phyloP scores from a whole-genome alignment of 2,329 filamentous ascomycete genomes.

The Penicillium griseofulvum region DNA sequence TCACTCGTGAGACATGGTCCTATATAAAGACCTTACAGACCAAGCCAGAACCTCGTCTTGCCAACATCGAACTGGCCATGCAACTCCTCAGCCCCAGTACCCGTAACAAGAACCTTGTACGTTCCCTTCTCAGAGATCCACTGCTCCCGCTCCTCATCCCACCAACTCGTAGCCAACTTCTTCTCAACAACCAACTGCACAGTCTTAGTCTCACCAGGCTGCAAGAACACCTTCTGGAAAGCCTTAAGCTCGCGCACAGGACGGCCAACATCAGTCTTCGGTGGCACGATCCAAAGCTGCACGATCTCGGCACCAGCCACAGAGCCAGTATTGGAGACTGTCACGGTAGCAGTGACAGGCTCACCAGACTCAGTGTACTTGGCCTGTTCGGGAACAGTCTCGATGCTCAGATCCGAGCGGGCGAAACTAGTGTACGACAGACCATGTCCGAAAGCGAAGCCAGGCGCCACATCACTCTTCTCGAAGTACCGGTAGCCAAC shows the following conservation, averaged over 20 bases:
- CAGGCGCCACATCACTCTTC: slow-evolving; percentile 60
- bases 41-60: slow-evolving; percentile 67
- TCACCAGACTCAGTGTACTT: slow-evolving; percentile 46
- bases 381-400: slow-evolving; percentile 23
- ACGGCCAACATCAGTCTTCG: slow-evolving; percentile 52
- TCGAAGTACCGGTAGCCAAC: slow-evolving; percentile 81
- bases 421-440: slow-evolving; percentile 72
- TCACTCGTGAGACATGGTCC: slow-evolving; percentile 2
- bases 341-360: slow-evolving; percentile 47
- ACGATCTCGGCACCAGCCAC: slow-evolving; percentile 55
- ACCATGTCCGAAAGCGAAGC: slow-evolving; percentile 78
- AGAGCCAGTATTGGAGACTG: slow-evolving; percentile 55
- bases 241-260: slow-evolving; percentile 64
- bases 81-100: slow-evolving; percentile 54
- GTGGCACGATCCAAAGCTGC: slow-evolving; percentile 53
- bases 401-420: slow-evolving; percentile 49
- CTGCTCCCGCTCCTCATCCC: slow-evolving; percentile 63
- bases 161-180: slow-evolving; percentile 68
- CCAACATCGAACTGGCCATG: slow-evolving; percentile 55
- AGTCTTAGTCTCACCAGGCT: slow-evolving; percentile 57
- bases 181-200: slow-evolving; percentile 57
- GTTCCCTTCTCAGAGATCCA: slow-evolving; percentile 66
- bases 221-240: slow-evolving; percentile 63
- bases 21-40: slow-evolving; percentile 46
- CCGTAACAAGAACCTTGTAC: slow-evolving; percentile 62